phyloP scores from a whole-genome alignment of 257 asterid genomes.

The Solanum pimpinellifolium region DNA sequence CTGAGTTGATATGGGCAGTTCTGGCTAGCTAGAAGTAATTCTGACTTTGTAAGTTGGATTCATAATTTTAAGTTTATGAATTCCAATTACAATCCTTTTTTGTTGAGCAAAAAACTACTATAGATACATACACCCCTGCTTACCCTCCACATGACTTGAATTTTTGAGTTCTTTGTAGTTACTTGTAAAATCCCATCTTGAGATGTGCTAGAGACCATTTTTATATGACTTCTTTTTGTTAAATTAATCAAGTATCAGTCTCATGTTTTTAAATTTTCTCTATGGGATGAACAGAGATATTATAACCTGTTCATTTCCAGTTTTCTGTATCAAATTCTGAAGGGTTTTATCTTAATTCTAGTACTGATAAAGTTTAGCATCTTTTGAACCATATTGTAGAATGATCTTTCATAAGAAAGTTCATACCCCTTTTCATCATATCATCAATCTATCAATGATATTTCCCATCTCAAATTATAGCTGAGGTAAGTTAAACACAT shows the following conservation, averaged over 20 bases:
- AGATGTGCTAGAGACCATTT: not conserved
- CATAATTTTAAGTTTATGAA: not conserved
- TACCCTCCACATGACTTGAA: not conserved
- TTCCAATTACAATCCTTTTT: not conserved
- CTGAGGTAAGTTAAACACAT: not conserved
- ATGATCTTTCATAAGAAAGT: not conserved
- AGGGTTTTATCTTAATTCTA: not conserved
- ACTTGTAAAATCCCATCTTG: not conserved
- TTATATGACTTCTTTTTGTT: not conserved
- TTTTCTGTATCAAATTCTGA: not conserved
- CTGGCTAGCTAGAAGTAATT: constrained; percentile 47
- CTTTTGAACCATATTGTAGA: not conserved
- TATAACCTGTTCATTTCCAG: not conserved
- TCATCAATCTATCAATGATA: not conserved
- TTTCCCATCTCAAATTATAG: not conserved
- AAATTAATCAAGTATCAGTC: not conserved
- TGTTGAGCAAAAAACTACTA: not conserved
- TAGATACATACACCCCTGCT: no score
- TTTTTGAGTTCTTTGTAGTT: not conserved
- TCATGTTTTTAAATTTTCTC: not conserved
- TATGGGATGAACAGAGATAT: not conserved
- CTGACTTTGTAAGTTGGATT: not conserved
- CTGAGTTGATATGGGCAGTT: constrained; percentile 86
- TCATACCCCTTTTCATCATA: not conserved
- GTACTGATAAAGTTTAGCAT: no score